Percentiles rank a stretch among this genome's conserved stretches.
Evolutionary conservation across 2,329 filamentous ascomycete genomes (phyloP).

Genomic region (Pseudomassariella vexata): DNA sequence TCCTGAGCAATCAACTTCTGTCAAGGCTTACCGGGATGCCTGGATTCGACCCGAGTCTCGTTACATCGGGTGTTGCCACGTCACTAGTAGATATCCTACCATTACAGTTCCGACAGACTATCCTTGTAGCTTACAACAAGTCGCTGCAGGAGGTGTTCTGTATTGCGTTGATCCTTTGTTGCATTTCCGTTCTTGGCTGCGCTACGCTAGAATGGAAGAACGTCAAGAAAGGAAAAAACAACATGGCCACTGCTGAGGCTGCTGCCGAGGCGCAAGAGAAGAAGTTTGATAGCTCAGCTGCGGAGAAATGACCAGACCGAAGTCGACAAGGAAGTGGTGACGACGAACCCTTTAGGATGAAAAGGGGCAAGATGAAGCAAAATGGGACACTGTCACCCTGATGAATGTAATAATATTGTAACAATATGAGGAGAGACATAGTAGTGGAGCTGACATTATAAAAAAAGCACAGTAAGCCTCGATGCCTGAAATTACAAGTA

Average conservation of each 20-base stretch:
- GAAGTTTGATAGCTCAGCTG: no score
- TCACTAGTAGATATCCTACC: conserved; percentile 3
- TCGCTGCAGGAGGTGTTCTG: conserved; percentile 52
- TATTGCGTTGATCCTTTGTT: conserved; percentile 47
- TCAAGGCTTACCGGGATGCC: conserved; percentile 19
- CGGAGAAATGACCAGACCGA: no score
- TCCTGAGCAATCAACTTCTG: conserved; percentile 30
- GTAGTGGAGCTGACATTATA: no score
- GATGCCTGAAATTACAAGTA: no score
- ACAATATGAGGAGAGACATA: no score
- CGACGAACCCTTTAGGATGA: no score
- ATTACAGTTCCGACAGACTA: conserved; percentile 10
- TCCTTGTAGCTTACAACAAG: conserved; percentile 48
- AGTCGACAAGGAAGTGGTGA: no score
- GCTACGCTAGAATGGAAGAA: conserved; percentile 52
- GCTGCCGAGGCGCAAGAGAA: conserved; percentile 12
- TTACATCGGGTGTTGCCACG: conserved; percentile 18
- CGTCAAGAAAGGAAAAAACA: no score
- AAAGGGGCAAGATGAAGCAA: no score
- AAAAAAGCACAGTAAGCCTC: no score
- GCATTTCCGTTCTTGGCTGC: conserved; percentile 46
- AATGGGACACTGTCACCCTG: no score
- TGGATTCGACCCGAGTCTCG: conserved; percentile 9
- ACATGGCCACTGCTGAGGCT: conserved; percentile 3
- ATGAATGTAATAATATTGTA: no score